These are phyloP conservation scores for Nigrospora sphaerica DNA, from an alignment of 2,329 filamentous ascomycete species.

Conservation along the genomic window DNA sequence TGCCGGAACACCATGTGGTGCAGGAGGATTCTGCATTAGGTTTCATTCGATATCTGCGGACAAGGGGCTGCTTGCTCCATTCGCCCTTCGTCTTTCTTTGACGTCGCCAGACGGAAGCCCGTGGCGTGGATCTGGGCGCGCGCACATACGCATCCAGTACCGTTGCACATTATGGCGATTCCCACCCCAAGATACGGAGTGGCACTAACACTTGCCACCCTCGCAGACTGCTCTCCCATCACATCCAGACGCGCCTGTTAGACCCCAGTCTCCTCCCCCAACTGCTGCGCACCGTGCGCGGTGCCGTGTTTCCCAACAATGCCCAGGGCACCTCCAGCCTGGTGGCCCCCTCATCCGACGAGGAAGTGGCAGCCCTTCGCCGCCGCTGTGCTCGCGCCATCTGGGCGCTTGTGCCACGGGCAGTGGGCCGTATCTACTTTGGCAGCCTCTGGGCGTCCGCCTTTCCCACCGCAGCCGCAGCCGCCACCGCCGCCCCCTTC, in stretches of 20 bases:
- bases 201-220: neutral
- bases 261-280: constrained; percentile 58
- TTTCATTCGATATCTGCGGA: neutral
- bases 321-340: constrained; percentile 58
- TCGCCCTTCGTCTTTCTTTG: too few relatives aligned
- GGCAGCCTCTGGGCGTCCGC: constrained; percentile 12
- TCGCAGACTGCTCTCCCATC: constrained; percentile 51
- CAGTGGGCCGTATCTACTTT: constrained; percentile 44
- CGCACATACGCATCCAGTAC: too few relatives aligned
- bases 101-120: too few relatives aligned
- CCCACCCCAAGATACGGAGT: too few relatives aligned
- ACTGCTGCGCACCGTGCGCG: constrained; percentile 64
- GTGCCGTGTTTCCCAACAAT: constrained; percentile 81
- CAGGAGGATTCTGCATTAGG: constrained; percentile 2
- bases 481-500: neutral
- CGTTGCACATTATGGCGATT: too few relatives aligned
- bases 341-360: constrained; percentile 51
- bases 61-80: too few relatives aligned
- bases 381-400: constrained; percentile 58
- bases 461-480: neutral
- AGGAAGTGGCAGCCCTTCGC: constrained; percentile 55
- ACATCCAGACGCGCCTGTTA: constrained; percentile 49
- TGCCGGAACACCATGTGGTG: neutral
- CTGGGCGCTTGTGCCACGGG: constrained; percentile 38
- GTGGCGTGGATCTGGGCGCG: too few relatives aligned